These are phyloP conservation scores for Vickermania ingenoplastis DNA, from an alignment of 208 protist genomes.

Conservation along the genomic window DNA sequence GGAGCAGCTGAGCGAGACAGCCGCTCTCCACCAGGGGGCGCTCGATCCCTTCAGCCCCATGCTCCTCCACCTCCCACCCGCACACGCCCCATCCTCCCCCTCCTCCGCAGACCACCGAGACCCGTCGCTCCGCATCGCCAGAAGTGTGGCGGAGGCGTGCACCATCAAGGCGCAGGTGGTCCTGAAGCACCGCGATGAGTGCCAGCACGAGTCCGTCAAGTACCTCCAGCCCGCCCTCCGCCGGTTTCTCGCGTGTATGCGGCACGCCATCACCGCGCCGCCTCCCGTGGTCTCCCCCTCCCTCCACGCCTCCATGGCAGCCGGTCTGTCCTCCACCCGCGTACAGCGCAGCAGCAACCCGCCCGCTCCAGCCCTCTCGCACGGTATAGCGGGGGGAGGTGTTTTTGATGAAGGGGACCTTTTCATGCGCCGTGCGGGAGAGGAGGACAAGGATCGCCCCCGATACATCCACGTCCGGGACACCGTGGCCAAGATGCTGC, in stretches of 20 bases:
- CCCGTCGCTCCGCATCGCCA: neutral
- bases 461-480: neutral
- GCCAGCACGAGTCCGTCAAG: neutral
- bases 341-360: neutral
- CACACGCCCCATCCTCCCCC: neutral
- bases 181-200: neutral
- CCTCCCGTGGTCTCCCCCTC: neutral
- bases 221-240: neutral
- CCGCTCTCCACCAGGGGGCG: slow-evolving; percentile 11
- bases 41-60: neutral
- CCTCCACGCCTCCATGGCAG: too few species aligned
- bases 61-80: neutral
- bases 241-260: neutral
- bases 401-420: too few species aligned
- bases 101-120: neutral
- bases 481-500: neutral
- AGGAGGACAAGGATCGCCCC: neutral
- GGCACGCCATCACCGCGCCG: neutral
- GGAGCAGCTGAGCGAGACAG: slow-evolving; percentile 58
- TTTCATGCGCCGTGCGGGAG: neutral
- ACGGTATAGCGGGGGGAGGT: too few species aligned
- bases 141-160: neutral
- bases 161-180: neutral
- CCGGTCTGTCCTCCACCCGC: neutral
- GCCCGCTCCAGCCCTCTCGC: too few species aligned